Evolutionary conservation across 129 eudicot species (phyloP).

Genomic region (Helianthus tuberosus): DNA sequence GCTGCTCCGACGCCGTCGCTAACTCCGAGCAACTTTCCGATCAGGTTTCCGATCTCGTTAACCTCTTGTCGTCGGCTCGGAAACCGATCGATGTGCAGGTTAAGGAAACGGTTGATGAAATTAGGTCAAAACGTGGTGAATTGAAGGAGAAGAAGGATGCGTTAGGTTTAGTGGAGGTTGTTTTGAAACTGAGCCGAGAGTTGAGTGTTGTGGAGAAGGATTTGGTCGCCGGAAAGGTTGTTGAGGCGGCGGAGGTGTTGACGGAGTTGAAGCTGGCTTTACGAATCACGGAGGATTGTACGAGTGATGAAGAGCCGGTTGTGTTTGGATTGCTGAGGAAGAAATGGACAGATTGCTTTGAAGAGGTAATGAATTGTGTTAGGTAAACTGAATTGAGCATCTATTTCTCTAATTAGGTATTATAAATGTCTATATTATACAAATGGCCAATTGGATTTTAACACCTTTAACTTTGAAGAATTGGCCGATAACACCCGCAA

Average conservation of each 20-base stretch:
- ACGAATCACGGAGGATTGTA: constrained; percentile 32
- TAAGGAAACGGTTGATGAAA: constrained; percentile 38
- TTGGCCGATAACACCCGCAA: too few species aligned
- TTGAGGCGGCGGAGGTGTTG: constrained; percentile 71
- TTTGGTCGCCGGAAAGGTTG: constrained; percentile 52
- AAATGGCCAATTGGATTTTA: too few species aligned
- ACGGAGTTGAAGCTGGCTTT: constrained; percentile 61
- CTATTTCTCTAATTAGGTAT: neutral
- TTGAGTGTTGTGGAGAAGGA: constrained; percentile 45
- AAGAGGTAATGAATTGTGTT: constrained; percentile 52
- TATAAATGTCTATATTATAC: neutral
- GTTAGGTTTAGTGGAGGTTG: constrained; percentile 46
- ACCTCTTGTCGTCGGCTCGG: constrained; percentile 38
- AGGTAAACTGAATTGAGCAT: neutral
- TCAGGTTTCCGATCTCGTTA: constrained; percentile 40
- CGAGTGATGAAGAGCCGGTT: constrained; percentile 49
- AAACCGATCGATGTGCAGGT: constrained; percentile 47
- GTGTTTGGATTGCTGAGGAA: constrained; percentile 64
- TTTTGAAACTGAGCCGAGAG: constrained; percentile 49
- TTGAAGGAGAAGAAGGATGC: constrained; percentile 56
- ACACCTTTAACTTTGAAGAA: too few species aligned
- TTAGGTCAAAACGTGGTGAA: constrained; percentile 47
- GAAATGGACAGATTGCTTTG: constrained; percentile 71
- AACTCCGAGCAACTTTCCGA: constrained; percentile 44
- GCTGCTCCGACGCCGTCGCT: constrained; percentile 53